A percentile compares a stretch with the other conserved stretches of the same genome.
phyloP scores from a whole-genome alignment of 768 basidiomycete genomes.

The Pulveroboletus ravenelii region DNA sequence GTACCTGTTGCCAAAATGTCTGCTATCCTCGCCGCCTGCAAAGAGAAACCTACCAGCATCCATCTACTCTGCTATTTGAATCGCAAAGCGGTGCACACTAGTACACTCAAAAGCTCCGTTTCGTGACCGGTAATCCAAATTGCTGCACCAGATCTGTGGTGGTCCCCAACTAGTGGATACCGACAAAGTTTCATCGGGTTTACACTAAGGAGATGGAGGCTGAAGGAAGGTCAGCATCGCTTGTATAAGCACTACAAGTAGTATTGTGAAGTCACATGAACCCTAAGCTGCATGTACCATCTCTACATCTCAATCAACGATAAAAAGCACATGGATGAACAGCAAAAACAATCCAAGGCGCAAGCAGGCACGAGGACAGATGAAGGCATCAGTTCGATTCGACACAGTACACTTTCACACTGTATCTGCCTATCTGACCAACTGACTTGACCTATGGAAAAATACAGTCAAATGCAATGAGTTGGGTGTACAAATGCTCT shows the following conservation, averaged over 20 bases:
- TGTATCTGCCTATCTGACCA: background rate
- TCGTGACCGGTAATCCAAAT: background rate
- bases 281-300: conserved; percentile 8
- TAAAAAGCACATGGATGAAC: conserved; percentile 1
- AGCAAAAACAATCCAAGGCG: background rate
- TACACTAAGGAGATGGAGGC: too few species aligned
- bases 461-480: conserved; percentile 67
- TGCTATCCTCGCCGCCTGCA: conserved; percentile 37
- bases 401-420: conserved; percentile 5
- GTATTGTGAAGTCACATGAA: too few species aligned
- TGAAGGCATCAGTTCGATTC: background rate
- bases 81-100: too few species aligned
- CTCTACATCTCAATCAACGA: conserved; percentile 10
- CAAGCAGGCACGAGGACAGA: background rate
- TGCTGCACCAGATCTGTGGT: background rate
- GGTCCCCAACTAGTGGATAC: too few species aligned
- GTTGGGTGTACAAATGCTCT: conserved; percentile 91
- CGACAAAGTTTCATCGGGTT: too few species aligned
- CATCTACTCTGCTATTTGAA: conserved; percentile 40
- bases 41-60: conserved; percentile 29
- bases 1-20: conserved; percentile 48
- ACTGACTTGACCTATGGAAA: background rate
- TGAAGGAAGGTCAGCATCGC: too few species aligned
- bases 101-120: too few species aligned
- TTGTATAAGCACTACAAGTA: too few species aligned